Evolutionary conservation across 805 yeast species (phyloP).

Genomic region (Saccharomyces paradoxus): DNA sequence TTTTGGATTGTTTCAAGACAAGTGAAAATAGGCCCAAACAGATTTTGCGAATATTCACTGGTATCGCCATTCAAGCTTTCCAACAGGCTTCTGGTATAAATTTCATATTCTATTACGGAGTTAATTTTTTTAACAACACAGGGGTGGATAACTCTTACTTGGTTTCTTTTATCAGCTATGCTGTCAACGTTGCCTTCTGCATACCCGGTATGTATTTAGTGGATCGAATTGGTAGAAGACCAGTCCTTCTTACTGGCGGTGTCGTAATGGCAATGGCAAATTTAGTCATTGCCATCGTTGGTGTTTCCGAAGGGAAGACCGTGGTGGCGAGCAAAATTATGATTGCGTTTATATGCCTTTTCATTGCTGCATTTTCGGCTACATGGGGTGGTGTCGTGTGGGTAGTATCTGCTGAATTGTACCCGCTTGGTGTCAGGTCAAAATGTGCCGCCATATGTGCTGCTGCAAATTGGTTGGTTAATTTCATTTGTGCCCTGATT

Average conservation of each 20-base stretch:
- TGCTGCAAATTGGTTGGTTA: constrained; percentile 73
- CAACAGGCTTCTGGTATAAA: constrained; percentile 90
- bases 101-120: constrained; percentile 84
- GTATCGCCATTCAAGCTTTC: constrained; percentile 60
- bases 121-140: constrained; percentile 62
- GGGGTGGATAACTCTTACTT: constrained; percentile 62
- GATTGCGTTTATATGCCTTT: constrained; percentile 59
- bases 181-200: constrained; percentile 71
- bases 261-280: constrained; percentile 60
- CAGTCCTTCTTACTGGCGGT: constrained; percentile 64
- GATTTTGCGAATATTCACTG: constrained; percentile 51
- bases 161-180: constrained; percentile 68
- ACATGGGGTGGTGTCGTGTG: constrained; percentile 84
- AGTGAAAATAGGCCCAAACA: constrained; percentile 51
- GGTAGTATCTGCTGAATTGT: constrained; percentile 62
- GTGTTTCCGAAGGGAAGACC: constrained; percentile 31
- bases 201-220: constrained; percentile 75
- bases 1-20: constrained; percentile 50
- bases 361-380: constrained; percentile 70
- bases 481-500: constrained; percentile 63
- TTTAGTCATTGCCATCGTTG: constrained; percentile 61
- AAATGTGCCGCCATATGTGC: constrained; percentile 70
- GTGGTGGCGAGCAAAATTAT: constrained; percentile 45
- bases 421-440: constrained; percentile 65
- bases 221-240: constrained; percentile 75